Evolutionary conservation across 805 yeast species (phyloP).

Genomic region (Pichia ethanolica): DNA sequence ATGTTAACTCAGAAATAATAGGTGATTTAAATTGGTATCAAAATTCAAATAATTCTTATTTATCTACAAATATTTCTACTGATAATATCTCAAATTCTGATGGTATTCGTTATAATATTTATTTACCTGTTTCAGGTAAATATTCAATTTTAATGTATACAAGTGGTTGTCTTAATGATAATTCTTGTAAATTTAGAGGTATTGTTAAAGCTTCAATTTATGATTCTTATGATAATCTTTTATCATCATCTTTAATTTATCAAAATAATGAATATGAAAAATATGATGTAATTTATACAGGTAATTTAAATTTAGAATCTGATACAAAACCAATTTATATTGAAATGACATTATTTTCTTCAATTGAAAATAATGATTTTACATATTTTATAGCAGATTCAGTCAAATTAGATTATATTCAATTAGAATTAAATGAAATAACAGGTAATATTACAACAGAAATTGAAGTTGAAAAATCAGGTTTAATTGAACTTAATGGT

Average conservation of each 20-base stretch:
- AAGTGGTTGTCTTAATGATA: constrained; percentile 74
- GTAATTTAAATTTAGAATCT: constrained; percentile 48
- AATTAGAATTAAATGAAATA: constrained; percentile 9
- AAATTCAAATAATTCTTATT: constrained; percentile 13
- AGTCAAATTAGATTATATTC: constrained; percentile 34
- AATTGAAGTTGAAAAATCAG: background rate
- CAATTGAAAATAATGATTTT: constrained; percentile 24
- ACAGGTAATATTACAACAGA: constrained; percentile 3
- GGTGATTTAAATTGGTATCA: constrained; percentile 21
- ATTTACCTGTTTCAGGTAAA: constrained; percentile 63
- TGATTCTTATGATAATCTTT: constrained; percentile 37
- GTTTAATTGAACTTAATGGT: constrained; percentile 45
- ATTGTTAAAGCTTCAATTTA: constrained; percentile 67
- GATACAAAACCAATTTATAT: constrained; percentile 31
- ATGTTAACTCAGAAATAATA: constrained; percentile 8
- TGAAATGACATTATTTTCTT: constrained; percentile 31
- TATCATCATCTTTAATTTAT: constrained; percentile 44
- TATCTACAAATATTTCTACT: constrained; percentile 22
- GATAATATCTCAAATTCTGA: constrained; percentile 23
- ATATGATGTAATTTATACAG: constrained; percentile 70
- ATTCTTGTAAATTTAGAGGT: constrained; percentile 65
- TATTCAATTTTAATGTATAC: constrained; percentile 71
- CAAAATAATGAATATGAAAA: constrained; percentile 78
- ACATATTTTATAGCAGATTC: constrained; percentile 67
- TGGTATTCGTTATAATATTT: constrained; percentile 55